Base-by-base conservation (phyloP, 2,329 filamentous ascomycete genomes). In the Botrytis squamosa region DNA sequence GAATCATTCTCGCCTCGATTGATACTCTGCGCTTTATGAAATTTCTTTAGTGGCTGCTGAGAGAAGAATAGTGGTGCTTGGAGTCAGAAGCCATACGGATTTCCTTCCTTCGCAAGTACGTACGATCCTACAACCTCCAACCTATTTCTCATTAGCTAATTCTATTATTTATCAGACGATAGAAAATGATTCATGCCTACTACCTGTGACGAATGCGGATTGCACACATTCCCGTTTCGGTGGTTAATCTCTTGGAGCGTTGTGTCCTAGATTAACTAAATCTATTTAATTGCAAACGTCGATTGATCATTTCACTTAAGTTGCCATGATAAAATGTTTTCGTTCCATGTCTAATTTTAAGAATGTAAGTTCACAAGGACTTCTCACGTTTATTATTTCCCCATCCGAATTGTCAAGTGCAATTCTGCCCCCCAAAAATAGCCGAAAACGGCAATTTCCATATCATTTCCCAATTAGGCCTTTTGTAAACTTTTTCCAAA, bases 351-450 rank as follows among this genome's bases (percentile, higher is more conserved):
- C 9, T 22, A 3, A 25, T 33, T 22, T 9, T 42, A 2, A 8
- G 22, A 33, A 4, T 1, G 6, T 25, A 4, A 55, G 42, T 44
- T 12, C 49, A 33, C 14, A 57, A 42, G 33, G 16, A 57, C 18
- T 16, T 57, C 22, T 33, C 49, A 9, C 0, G 36, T 33, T 57
- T 33, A 22, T 46, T 33, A 42, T 33, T 40, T 49, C 33, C 59
- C 20, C 40, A 14, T 71, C 1, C 6, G 20, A 25, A 44, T 65
- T 1, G 18, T 52, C 29, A 20, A 10, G 33, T 65, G 57, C 60
- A 40, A 65, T 64, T 52, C 60, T 33, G 49, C 42, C 40, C 59
- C 59, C 55, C 44, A 42, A 63, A 52, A 65, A 49, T 52, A 71
- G 33, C 42, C 69, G 69, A 46, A 65, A 49, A 18, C 69, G 44